Conservation (phyloP, 305 asterid genomes). For the Fraxinus latifolia region DNA sequence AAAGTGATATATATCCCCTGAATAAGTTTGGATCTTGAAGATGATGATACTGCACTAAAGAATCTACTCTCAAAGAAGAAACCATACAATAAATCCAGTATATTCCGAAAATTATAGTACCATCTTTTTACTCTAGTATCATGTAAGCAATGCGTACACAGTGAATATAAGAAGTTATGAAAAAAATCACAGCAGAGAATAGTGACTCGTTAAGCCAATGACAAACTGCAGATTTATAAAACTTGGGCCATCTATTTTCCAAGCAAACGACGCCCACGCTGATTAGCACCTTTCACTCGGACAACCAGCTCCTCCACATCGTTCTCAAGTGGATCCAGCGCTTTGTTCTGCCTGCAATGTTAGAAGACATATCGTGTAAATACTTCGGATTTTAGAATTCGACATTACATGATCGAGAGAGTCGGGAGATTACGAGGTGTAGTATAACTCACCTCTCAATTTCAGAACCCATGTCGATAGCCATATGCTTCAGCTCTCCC, state of each 20-base stretch:
- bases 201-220: neutral
- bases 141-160: neutral
- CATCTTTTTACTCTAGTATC: neutral
- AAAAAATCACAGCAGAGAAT: neutral
- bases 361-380: neutral
- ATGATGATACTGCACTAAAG: neutral
- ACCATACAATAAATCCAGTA: neutral
- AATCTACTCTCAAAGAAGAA: neutral
- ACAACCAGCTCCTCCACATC: conserved; percentile 63
- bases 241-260: conserved; percentile 39
- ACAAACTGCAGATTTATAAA: neutral
- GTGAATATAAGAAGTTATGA: neutral
- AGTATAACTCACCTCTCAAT: conserved; percentile 59
- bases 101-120: neutral
- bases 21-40: neutral
- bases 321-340: conserved; percentile 51
- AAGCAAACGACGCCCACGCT: conserved; percentile 59
- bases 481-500: conserved; percentile 90
- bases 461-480: conserved; percentile 92
- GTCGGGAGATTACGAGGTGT: neutral
- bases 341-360: conserved; percentile 58
- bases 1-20: neutral
- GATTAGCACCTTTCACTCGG: conserved; percentile 64
- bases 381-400: neutral
- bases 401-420: neutral